phyloP scores from a whole-genome alignment of 1,139 yeast genomes.

The Magnusiomyces ingens region DNA sequence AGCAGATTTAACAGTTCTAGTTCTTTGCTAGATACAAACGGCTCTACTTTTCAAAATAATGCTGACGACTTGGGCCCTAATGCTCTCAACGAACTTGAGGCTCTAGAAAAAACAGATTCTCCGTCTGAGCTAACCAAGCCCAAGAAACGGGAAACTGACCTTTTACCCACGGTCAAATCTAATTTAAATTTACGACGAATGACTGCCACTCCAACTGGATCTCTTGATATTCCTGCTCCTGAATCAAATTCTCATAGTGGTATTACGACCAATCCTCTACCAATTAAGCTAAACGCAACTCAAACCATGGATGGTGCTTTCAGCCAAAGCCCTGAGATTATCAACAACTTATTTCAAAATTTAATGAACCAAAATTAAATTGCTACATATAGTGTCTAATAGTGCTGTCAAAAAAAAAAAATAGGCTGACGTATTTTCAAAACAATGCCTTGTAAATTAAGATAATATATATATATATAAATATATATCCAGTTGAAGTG shows the following conservation, averaged over 20 bases:
- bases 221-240: constrained; percentile 1
- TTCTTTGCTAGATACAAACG: too few relatives aligned
- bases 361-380: background rate
- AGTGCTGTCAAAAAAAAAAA: too few relatives aligned
- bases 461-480: too few relatives aligned
- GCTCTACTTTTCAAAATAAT: background rate
- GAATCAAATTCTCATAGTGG: constrained; percentile 2
- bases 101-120: background rate
- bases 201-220: constrained; percentile 17
- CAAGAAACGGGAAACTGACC: constrained; percentile 26
- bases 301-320: constrained; percentile 34
- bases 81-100: background rate
- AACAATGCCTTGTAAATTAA: too few relatives aligned
- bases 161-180: constrained; percentile 33
- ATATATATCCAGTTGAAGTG: too few relatives aligned
- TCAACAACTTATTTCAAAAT: background rate
- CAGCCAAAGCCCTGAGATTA: constrained; percentile 29
- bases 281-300: constrained; percentile 10
- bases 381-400: background rate
- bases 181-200: constrained; percentile 26
- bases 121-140: constrained; percentile 8
- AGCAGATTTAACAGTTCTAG: constrained; percentile 14
- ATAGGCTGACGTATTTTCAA: too few relatives aligned
- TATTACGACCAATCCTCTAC: constrained; percentile 8
- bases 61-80: background rate